phyloP scores from a whole-genome alignment of 768 basidiomycete species.

The Antrodiella citrinella region DNA sequence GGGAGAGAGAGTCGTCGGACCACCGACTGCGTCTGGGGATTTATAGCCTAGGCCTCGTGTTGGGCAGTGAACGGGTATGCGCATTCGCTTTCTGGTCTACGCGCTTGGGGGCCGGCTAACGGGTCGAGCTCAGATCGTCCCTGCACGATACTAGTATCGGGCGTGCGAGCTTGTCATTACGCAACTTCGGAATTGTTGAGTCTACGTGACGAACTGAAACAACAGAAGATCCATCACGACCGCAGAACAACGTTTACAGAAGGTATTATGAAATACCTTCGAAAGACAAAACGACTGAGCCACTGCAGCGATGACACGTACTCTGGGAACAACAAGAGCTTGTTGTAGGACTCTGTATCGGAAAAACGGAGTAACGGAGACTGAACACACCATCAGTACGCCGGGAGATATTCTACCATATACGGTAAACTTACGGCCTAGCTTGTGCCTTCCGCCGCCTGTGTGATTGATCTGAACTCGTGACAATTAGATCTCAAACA shows the following conservation, averaged over 20 bases:
- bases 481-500: no score
- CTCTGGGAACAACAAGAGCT: no score
- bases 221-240: background rate
- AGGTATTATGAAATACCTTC: background rate
- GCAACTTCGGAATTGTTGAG: background rate
- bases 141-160: background rate
- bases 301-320: background rate
- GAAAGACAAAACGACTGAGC: background rate
- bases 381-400: background rate
- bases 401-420: background rate
- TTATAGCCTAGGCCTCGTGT: constrained; percentile 1
- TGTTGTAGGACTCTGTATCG: background rate
- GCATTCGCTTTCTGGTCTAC: background rate
- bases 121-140: background rate
- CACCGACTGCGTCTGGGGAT: background rate
- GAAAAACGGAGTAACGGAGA: background rate
- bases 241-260: background rate
- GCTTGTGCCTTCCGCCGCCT: background rate
- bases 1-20: constrained; percentile 7
- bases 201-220: background rate
- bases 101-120: background rate
- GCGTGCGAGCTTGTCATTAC: background rate
- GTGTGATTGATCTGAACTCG: background rate
- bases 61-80: background rate
- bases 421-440: background rate